These are phyloP conservation scores for Aureobasidium sp. DNA, from an alignment of 2,329 filamentous ascomycete genomes.

Conservation along the genomic window DNA sequence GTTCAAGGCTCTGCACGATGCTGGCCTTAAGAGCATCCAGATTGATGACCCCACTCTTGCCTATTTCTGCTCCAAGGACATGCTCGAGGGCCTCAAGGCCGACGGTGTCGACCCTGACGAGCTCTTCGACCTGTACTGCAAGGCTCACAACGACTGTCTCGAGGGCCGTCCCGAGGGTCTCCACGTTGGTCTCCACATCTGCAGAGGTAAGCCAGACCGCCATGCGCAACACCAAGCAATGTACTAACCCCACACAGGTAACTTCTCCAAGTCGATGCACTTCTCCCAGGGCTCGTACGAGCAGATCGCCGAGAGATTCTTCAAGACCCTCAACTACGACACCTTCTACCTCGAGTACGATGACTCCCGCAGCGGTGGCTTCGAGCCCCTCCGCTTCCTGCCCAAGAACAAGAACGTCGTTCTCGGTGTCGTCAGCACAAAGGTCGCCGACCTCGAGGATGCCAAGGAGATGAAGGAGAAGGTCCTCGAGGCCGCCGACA, in stretches of 20 bases:
- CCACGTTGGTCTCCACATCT: constrained; percentile 32
- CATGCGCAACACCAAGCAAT: not conserved
- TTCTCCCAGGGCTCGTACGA: constrained; percentile 32
- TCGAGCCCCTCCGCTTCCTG: constrained; percentile 31
- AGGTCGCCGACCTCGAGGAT: constrained; percentile 31
- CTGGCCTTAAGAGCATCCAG: constrained; percentile 30
- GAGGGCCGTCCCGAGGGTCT: constrained; percentile 27
- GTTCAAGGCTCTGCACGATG: constrained; percentile 28
- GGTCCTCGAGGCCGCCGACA: constrained; percentile 28
- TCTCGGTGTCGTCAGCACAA: constrained; percentile 32
- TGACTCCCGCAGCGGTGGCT: constrained; percentile 30
- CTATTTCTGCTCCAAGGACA: constrained; percentile 32
- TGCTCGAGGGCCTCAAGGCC: constrained; percentile 26
- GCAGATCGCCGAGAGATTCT: constrained; percentile 30
- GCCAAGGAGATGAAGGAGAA: constrained; percentile 26
- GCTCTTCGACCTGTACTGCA: constrained; percentile 30
- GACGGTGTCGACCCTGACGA: constrained; percentile 31
- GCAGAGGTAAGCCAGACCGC: constrained; percentile 25
- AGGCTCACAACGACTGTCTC: constrained; percentile 31
- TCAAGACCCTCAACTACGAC: constrained; percentile 32
- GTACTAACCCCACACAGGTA: constrained; percentile 20
- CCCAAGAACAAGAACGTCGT: constrained; percentile 33
- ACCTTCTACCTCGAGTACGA: constrained; percentile 35
- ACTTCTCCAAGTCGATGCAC: constrained; percentile 33
- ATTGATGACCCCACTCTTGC: constrained; percentile 33